phyloP scores from a whole-genome alignment of 2,329 filamentous ascomycete species.

The Fusarium chaquense region DNA sequence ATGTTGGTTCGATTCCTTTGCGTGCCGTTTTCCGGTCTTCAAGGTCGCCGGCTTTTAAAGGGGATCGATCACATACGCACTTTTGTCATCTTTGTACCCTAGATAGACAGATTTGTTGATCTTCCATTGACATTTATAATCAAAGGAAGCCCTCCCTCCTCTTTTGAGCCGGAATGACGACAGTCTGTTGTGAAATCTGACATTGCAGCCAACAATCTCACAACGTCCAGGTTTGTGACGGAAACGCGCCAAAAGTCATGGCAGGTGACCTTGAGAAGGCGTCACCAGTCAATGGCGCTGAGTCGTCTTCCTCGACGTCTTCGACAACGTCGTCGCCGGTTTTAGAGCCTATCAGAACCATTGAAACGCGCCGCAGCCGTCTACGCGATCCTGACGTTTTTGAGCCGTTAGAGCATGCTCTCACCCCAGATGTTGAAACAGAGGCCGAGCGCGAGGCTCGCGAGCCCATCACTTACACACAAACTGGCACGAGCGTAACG shows the following conservation, averaged over 20 bases:
- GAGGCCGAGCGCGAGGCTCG: conserved; percentile 55
- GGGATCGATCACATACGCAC: not conserved
- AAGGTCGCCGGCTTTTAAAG: not conserved
- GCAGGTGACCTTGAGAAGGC: conserved; percentile 39
- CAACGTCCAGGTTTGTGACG: not conserved
- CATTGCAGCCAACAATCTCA: conserved; percentile 7
- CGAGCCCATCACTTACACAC: conserved; percentile 60
- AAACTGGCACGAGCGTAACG: conserved; percentile 57
- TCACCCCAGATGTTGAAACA: conserved; percentile 54
- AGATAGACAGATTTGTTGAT: not conserved
- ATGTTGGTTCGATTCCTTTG: conserved; percentile 17
- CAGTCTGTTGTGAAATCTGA: conserved; percentile 19
- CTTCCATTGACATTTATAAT: not conserved
- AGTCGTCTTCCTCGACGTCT: conserved; percentile 32
- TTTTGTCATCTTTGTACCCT: not conserved
- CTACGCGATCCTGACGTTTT: conserved; percentile 47
- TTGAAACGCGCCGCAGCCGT: conserved; percentile 39
- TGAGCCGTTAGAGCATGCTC: conserved; percentile 55
- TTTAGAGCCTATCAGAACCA: conserved; percentile 45
- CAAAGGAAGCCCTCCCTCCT: not conserved
- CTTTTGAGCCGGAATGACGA: conserved; percentile 17
- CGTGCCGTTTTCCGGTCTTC: conserved; percentile 23
- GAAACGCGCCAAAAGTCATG: conserved; percentile 28
- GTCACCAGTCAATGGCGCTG: conserved; percentile 26
- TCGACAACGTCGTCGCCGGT: conserved; percentile 38